Evolutionary conservation across 2,329 filamentous ascomycete species (phyloP).

Genomic region (Aciculosporium take): DNA sequence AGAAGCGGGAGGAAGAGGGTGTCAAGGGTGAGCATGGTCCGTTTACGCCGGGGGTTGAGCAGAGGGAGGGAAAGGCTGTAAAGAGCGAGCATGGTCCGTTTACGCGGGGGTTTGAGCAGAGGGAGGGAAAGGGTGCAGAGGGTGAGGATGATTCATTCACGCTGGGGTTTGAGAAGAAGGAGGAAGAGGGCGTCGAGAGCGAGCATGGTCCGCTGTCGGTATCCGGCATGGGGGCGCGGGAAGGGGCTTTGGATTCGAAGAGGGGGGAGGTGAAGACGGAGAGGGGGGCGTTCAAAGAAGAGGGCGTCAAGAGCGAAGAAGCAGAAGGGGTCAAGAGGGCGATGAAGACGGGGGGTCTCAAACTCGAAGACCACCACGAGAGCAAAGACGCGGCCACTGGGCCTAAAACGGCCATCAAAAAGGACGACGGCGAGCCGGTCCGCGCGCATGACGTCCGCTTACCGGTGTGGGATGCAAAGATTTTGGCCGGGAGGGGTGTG

Average conservation of each 20-base stretch:
- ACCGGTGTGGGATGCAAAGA: constrained; percentile 2
- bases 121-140: constrained; percentile 1
- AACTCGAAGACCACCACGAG: constrained; percentile 7
- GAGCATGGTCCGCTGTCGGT: background rate
- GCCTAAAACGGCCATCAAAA: background rate
- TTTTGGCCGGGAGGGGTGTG: constrained; percentile 8
- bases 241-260: background rate
- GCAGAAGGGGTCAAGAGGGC: background rate
- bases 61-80: background rate
- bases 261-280: background rate
- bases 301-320: background rate
- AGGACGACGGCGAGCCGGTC: background rate
- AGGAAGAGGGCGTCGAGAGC: constrained; percentile 2
- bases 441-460: background rate
- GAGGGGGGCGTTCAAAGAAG: background rate
- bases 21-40: background rate
- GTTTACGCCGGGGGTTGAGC: no score
- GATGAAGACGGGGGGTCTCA: constrained; percentile 3
- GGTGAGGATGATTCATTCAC: background rate
- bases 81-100: background rate
- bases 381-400: constrained; percentile 1
- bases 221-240: background rate
- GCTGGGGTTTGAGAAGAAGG: constrained; percentile 1
- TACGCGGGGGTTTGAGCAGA: no score
- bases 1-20: background rate